These are phyloP conservation scores for Oehlia diaphana DNA, from an alignment of 192 early-diverging fungal species.

Conservation along the genomic window DNA sequence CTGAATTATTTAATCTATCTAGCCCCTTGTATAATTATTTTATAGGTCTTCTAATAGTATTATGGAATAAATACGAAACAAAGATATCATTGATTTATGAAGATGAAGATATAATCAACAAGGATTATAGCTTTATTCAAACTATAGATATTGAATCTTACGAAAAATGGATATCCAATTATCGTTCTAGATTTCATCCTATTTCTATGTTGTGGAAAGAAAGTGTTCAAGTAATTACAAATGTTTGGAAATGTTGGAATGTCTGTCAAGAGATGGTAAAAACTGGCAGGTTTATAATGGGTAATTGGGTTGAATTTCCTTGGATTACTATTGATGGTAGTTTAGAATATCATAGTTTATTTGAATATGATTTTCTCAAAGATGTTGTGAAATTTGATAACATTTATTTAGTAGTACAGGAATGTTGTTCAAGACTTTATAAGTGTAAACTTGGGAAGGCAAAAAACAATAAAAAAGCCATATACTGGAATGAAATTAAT, in stretches of 20 bases:
- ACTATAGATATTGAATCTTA: neutral
- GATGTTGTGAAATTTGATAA: neutral
- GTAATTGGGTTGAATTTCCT: neutral
- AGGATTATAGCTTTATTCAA: neutral
- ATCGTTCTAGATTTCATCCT: constrained; percentile 25
- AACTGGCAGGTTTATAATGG: neutral
- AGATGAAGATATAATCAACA: neutral
- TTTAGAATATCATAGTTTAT: neutral
- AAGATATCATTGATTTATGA: neutral
- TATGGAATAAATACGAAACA: constrained; percentile 14
- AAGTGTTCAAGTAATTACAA: neutral
- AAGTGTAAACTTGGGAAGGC: neutral
- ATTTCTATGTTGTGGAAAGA: constrained; percentile 10
- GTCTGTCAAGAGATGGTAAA: neutral
- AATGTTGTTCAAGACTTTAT: neutral
- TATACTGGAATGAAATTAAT: neutral
- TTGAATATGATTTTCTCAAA: neutral
- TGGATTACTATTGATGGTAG: neutral
- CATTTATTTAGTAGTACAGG: neutral
- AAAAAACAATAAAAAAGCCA: neutral
- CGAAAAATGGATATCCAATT: constrained; percentile 15
- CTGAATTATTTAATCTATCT: neutral
- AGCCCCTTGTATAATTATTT: constrained; percentile 5
- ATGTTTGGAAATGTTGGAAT: constrained; percentile 25
- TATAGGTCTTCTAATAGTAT: constrained; percentile 18